Evolutionary conservation across 202 grass and related monocot genomes (phyloP).

Genomic region (Brachypodium distachyon): DNA sequence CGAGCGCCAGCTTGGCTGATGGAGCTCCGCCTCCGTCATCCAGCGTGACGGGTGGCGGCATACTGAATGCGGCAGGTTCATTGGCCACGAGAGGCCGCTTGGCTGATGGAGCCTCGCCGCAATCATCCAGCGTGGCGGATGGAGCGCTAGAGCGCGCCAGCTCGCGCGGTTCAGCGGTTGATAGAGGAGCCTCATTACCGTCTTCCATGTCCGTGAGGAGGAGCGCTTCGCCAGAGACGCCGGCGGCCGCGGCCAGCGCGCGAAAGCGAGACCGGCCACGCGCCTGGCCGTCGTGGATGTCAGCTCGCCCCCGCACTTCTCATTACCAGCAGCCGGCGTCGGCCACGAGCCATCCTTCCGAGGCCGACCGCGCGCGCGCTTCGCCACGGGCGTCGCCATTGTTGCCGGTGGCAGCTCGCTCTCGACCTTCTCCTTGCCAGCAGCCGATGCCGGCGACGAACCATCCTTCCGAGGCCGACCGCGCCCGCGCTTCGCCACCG

Average conservation of each 20-base stretch:
- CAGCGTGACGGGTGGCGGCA: background rate
- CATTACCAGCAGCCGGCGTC: background rate
- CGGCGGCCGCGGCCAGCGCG: background rate
- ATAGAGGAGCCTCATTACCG: background rate
- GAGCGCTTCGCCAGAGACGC: background rate
- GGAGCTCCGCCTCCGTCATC: background rate
- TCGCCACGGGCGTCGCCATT: background rate
- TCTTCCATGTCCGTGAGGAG: background rate
- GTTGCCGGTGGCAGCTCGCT: too few relatives aligned
- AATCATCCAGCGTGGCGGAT: background rate
- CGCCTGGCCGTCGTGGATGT: background rate
- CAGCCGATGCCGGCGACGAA: background rate
- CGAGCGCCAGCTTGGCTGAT: background rate
- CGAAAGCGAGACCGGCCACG: background rate
- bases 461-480: background rate
- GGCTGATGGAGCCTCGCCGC: background rate
- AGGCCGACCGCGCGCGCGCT: constrained; percentile 5
- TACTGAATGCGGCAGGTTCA: background rate
- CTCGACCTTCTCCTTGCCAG: background rate
- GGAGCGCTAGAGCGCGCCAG: background rate
- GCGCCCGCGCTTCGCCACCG: too few relatives aligned
- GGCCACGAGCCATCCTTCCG: background rate
- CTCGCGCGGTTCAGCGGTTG: background rate
- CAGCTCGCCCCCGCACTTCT: background rate
- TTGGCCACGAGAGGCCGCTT: background rate